Base-by-base conservation (phyloP, 1,284 basidiomycete species). In the Coniferiporia sulphurascens region DNA sequence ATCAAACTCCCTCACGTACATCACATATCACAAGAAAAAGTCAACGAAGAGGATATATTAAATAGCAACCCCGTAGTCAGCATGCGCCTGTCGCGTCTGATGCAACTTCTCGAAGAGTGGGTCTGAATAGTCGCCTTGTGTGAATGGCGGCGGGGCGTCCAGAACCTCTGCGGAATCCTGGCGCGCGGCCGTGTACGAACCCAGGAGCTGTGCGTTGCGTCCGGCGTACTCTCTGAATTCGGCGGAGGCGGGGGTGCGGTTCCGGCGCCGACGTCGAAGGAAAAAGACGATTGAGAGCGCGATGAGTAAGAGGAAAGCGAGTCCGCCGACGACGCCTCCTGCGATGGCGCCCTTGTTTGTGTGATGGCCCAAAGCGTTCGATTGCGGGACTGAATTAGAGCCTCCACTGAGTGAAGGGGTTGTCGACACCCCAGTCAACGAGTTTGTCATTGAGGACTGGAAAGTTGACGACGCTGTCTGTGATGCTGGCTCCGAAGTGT, bases 201-300 rank as follows among this genome's bases (percentile, higher is more conserved):
- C 22, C 19, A 22, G 43, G 9, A 19, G 21, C 4, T 15, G 35
- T 21, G 3, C 35, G 10, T 36, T 41, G 36, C 54, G 54, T 12
- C 35, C 46, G 19, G 43, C 41, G 45, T 56, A 52, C 9, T 55
- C 41, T 15, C 53, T 43, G 36, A 81, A 83, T 62, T 81, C 79
- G 6, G 78, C 73, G 2, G 82, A 82, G 1, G 83, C 81, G 3
- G 79, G 73, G 12, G 69, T 74, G 46, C 70, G 75, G 21, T 59
- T 73, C 58, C 70, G 72, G 49, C 71, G 73, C 19, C 74, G 70
- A 10, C 71, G 69, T 41, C 73, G 70, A n/a, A 74, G 62, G 58
- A 72, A 68, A 55, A 76, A 61, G 34, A 77, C 27, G 4, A 65
- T 36, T 50, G 66, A 64, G 2, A 73, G 55, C 1, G 68, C 52